These are phyloP conservation scores for Knufia petricola DNA, from an alignment of 2,329 filamentous ascomycete species.

Conservation along the genomic window DNA sequence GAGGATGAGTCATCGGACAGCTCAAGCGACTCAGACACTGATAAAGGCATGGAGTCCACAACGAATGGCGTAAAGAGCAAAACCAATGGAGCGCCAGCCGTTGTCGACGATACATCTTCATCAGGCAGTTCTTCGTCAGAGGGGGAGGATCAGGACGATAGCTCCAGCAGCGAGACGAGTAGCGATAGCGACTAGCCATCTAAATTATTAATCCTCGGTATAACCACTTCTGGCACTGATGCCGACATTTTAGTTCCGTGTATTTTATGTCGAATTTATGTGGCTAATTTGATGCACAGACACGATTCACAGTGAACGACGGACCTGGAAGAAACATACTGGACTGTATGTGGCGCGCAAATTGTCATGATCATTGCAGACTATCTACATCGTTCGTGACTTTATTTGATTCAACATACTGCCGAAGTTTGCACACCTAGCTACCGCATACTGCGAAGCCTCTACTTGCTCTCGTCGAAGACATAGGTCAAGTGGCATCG, in stretches of 20 bases:
- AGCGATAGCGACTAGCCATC: neutral
- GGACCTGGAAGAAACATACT: neutral
- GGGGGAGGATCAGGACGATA: conserved; percentile 12
- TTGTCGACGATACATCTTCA: conserved; percentile 6
- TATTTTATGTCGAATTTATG: neutral
- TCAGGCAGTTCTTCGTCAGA: conserved; percentile 17
- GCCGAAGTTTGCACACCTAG: neutral
- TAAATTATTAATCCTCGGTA: no score
- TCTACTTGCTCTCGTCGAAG: conserved; percentile 20
- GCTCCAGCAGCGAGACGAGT: neutral
- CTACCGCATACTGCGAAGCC: neutral
- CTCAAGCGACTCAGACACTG: conserved; percentile 1
- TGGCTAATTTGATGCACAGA: neutral
- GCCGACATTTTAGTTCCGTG: no score
- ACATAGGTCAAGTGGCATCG: conserved; percentile 38
- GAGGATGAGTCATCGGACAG: conserved; percentile 24
- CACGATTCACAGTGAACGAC: neutral
- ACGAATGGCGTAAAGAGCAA: conserved; percentile 12
- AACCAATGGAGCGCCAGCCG: neutral
- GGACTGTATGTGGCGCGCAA: no score
- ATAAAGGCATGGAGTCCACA: neutral
- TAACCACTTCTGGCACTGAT: no score
- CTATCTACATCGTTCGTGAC: neutral
- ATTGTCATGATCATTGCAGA: neutral
- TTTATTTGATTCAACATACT: neutral